phyloP scores from a whole-genome alignment of 306 rosid genomes.

The Quercus bicolor region DNA sequence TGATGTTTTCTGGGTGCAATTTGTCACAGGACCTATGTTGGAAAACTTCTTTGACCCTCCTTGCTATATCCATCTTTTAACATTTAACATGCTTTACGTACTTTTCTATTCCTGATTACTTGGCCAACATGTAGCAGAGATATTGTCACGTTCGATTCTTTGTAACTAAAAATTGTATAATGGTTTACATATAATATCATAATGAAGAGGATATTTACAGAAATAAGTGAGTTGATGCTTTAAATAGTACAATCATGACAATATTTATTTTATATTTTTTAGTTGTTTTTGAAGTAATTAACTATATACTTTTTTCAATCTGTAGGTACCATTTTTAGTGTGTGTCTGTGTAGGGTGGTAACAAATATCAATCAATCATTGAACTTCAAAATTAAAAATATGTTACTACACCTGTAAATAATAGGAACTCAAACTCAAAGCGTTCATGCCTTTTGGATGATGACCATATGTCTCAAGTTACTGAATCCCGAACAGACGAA shows the following conservation, averaged over 20 bases:
- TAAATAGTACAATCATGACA: background rate
- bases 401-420: constrained; percentile 36
- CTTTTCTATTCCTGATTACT: background rate
- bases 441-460: constrained; percentile 51
- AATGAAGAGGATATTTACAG: background rate
- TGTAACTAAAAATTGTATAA: background rate
- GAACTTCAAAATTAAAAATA: constrained; percentile 32
- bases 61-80: background rate
- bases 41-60: too few relatives aligned
- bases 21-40: too few relatives aligned
- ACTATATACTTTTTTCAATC: background rate
- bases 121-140: background rate
- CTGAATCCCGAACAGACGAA: constrained; percentile 87
- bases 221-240: background rate
- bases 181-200: background rate
- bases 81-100: background rate
- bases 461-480: constrained; percentile 57
- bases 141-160: background rate
- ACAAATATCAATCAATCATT: background rate
- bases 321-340: background rate
- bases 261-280: too few relatives aligned
- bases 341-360: background rate
- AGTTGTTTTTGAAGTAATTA: background rate
- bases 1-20: too few relatives aligned
- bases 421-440: constrained; percentile 12